A percentile compares a stretch with the other conserved stretches of the same genome.
Conservation (phyloP, 345 rosid species). For the Cardamine resedifolia region DNA sequence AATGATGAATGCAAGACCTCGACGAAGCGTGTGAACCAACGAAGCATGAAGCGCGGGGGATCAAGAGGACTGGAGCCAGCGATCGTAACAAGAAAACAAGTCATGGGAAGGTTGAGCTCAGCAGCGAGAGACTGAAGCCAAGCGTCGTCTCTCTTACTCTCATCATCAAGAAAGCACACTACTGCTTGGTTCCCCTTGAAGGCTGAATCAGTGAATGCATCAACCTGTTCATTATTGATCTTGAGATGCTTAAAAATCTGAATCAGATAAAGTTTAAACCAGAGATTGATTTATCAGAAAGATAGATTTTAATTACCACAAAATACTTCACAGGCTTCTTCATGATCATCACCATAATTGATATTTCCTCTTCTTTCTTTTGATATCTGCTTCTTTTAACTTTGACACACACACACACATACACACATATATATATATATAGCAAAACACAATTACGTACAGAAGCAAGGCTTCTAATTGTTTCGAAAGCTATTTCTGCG, state of each 20-base stretch:
- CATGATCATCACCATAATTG: not conserved
- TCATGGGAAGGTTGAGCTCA: slow-evolving; percentile 54
- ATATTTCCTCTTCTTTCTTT: not conserved
- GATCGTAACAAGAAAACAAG: slow-evolving; percentile 43
- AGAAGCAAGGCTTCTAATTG: no score
- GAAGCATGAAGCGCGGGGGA: not conserved
- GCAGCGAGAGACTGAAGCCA: slow-evolving; percentile 65
- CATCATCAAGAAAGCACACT: slow-evolving; percentile 69
- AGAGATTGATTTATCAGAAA: no score
- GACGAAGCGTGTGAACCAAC: not conserved
- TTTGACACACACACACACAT: not conserved
- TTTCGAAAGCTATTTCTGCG: no score
- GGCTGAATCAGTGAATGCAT: slow-evolving; percentile 64
- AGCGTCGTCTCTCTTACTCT: slow-evolving; percentile 54
- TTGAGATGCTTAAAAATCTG: not conserved
- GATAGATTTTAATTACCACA: slow-evolving; percentile 39
- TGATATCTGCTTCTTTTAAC: not conserved
- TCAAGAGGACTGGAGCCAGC: not conserved
- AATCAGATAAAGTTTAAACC: not conserved
- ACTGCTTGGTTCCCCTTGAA: slow-evolving; percentile 85
- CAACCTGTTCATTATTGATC: slow-evolving; percentile 40
- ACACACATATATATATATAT: no score
- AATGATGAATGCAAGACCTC: not conserved
- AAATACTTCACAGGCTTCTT: slow-evolving; percentile 44
- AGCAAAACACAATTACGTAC: no score